Conservation (phyloP, 148 eudicot genomes). For the Vaccinium vitisidaea region DNA sequence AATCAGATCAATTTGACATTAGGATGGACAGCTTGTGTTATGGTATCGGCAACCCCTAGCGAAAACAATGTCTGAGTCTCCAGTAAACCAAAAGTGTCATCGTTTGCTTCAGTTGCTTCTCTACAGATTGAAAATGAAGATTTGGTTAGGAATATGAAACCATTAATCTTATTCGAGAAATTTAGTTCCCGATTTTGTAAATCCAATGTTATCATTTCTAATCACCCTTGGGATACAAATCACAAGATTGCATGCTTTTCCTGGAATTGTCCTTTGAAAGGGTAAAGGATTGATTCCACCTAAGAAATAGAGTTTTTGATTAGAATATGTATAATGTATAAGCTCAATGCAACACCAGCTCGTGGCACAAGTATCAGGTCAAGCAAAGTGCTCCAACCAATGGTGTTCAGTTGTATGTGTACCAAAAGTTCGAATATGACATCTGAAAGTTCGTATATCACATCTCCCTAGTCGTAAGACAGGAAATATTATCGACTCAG, state of each 20-base stretch:
- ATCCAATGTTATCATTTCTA: not conserved
- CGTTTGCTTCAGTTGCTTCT: conserved; percentile 2
- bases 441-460: not conserved
- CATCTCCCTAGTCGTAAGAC: too few species aligned
- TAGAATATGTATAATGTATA: not conserved
- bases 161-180: not conserved
- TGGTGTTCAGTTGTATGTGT: not conserved
- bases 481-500: too few species aligned
- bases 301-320: not conserved
- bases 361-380: not conserved
- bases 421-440: not conserved
- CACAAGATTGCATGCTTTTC: not conserved
- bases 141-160: not conserved
- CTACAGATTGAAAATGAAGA: not conserved
- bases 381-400: not conserved
- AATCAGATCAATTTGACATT: not conserved
- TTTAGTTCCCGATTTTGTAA: not conserved
- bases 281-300: not conserved
- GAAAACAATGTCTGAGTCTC: not conserved
- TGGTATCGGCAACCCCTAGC: not conserved
- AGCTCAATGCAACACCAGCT: not conserved
- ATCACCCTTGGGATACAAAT: not conserved
- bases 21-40: not conserved
- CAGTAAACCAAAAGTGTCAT: not conserved
- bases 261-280: not conserved